These are phyloP conservation scores for Capniomyces stellatus DNA, from an alignment of 371 early-diverging fungal genomes.

Conservation along the genomic window DNA sequence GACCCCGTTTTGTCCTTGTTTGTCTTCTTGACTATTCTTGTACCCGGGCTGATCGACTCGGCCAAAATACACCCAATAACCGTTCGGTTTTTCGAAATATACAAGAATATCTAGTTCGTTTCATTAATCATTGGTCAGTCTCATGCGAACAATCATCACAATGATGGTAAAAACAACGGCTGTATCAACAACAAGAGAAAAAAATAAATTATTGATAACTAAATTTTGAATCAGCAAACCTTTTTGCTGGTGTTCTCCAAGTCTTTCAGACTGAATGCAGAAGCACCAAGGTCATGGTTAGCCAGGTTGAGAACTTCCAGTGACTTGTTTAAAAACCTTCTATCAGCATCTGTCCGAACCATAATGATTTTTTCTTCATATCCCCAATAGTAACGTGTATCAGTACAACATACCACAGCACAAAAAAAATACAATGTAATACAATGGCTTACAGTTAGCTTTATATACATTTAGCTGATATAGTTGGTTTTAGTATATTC, in stretches of 20 bases:
- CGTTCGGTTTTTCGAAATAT: background rate
- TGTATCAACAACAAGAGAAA: too few species aligned
- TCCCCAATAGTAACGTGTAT: too few species aligned
- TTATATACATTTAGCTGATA: too few species aligned
- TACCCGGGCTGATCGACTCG: background rate
- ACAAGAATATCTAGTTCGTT: background rate
- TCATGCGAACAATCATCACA: too few species aligned
- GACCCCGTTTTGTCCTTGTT: background rate
- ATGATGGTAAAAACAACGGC: too few species aligned
- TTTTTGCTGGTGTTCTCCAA: background rate
- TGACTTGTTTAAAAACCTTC: background rate
- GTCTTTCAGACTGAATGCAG: background rate
- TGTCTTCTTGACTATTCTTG: background rate
- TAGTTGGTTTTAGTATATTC: too few species aligned
- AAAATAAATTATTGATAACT: too few species aligned
- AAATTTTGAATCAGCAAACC: too few species aligned
- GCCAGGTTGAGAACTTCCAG: background rate
- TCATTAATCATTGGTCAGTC: too few species aligned
- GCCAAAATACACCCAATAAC: background rate
- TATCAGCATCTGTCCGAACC: background rate
- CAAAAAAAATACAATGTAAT: too few species aligned
- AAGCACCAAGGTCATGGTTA: background rate
- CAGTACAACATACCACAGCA: too few species aligned
- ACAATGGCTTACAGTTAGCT: too few species aligned
- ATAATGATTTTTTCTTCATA: background rate